These are phyloP conservation scores for Hypoxylon sp. DNA, from an alignment of 2,329 filamentous ascomycete species.

Conservation along the genomic window DNA sequence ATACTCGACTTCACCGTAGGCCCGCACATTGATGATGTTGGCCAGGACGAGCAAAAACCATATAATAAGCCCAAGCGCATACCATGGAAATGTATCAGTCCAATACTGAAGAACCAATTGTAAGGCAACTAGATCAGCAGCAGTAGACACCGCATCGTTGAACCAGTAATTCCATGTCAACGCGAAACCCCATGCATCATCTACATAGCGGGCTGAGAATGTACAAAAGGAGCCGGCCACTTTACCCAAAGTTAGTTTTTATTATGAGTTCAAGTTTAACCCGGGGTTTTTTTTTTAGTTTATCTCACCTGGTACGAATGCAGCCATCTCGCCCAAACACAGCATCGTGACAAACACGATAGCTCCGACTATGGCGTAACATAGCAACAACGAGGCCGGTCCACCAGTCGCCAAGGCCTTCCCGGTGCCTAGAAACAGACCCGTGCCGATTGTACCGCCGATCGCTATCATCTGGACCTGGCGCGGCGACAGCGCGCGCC, in stretches of 20 bases:
- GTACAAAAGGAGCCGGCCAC: constrained; percentile 69
- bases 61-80: constrained; percentile 74
- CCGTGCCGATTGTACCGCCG: constrained; percentile 72
- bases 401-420: constrained; percentile 72
- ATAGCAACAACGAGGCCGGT: constrained; percentile 71
- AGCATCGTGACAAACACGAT: constrained; percentile 74
- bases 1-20: constrained; percentile 71
- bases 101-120: constrained; percentile 74
- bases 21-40: constrained; percentile 67
- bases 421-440: constrained; percentile 74
- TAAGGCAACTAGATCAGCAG: constrained; percentile 72
- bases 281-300: too few relatives aligned
- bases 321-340: constrained; percentile 72
- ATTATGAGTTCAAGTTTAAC: background rate
- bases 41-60: constrained; percentile 68
- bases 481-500: constrained; percentile 70
- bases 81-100: constrained; percentile 74
- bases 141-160: constrained; percentile 74
- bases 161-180: constrained; percentile 76
- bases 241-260: constrained; percentile 18
- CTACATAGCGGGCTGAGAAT: constrained; percentile 68
- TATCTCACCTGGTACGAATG: constrained; percentile 62
- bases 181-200: constrained; percentile 69
- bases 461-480: constrained; percentile 79
- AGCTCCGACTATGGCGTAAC: constrained; percentile 69